phyloP scores from a whole-genome alignment of 2,329 filamentous ascomycete genomes.

The Pseudogymnoascus sp. region DNA sequence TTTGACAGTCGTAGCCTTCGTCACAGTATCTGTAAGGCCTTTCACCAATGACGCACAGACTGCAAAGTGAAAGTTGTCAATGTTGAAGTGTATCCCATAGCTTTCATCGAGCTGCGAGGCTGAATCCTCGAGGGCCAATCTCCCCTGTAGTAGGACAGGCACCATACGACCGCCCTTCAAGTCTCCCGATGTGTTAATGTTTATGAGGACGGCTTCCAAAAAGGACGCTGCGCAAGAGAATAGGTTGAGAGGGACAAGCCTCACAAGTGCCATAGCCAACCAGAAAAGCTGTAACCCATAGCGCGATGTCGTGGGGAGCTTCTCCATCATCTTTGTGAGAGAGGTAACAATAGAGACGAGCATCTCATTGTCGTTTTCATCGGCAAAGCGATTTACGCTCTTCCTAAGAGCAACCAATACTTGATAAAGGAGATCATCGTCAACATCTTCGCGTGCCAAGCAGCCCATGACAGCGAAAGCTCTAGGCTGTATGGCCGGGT shows the following conservation, averaged over 20 bases:
- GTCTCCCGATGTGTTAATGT: slow-evolving; percentile 54
- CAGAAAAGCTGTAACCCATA: slow-evolving; percentile 64
- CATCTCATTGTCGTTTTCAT: slow-evolving; percentile 59
- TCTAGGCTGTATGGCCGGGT: slow-evolving; percentile 60
- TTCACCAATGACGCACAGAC: slow-evolving; percentile 56
- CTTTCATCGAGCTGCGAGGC: slow-evolving; percentile 54
- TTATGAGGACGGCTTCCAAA: slow-evolving; percentile 55
- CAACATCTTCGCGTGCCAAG: slow-evolving; percentile 61
- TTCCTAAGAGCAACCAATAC: slow-evolving; percentile 60
- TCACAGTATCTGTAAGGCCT: slow-evolving; percentile 54
- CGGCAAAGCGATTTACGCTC: slow-evolving; percentile 56
- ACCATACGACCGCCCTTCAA: slow-evolving; percentile 53
- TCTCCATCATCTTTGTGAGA: slow-evolving; percentile 63
- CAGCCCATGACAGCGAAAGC: slow-evolving; percentile 67
- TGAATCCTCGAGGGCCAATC: slow-evolving; percentile 52
- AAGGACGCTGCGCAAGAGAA: slow-evolving; percentile 61
- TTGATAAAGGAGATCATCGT: slow-evolving; percentile 63
- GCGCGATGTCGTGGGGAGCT: slow-evolving; percentile 56
- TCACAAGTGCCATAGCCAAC: slow-evolving; percentile 58
- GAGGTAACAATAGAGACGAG: slow-evolving; percentile 59
- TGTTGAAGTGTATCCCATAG: slow-evolving; percentile 57
- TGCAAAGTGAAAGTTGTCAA: slow-evolving; percentile 59
- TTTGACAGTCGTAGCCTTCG: slow-evolving; percentile 49
- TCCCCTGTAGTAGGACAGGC: slow-evolving; percentile 51
- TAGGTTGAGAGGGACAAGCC: slow-evolving; percentile 52